Conservation (phyloP, 495 filamentous ascomycete species). For the Lichenothelia convexa region DNA sequence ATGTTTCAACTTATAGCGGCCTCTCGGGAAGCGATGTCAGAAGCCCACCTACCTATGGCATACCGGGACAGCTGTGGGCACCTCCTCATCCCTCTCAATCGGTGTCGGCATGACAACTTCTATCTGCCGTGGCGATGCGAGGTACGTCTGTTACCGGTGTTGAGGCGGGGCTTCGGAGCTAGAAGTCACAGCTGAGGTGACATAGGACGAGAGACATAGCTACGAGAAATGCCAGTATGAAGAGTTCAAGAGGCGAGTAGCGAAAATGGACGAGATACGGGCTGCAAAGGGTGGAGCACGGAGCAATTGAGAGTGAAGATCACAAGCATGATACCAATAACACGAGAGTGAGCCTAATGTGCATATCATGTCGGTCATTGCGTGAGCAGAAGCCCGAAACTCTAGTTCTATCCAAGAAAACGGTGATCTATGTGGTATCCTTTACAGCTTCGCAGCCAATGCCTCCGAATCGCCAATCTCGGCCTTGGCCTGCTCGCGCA, state of each 20-base stretch:
- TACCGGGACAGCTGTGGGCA: slow-evolving; percentile 92
- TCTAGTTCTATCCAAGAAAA: no score
- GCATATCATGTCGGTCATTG: no score
- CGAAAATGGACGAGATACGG: slow-evolving; percentile 93
- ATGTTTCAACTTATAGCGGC: slow-evolving; percentile 25
- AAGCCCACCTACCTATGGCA: slow-evolving; percentile 67
- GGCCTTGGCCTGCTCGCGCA: slow-evolving; percentile 19
- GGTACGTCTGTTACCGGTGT: slow-evolving; percentile 37
- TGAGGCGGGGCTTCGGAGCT: not conserved
- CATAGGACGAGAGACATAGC: slow-evolving; percentile 80
- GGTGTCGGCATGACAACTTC: slow-evolving; percentile 77
- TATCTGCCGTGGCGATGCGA: slow-evolving; percentile 97
- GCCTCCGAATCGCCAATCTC: slow-evolving; percentile 12
- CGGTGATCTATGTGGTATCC: no score
- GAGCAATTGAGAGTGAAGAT: slow-evolving; percentile 46
- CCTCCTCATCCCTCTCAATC: slow-evolving; percentile 86
- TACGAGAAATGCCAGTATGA: slow-evolving; percentile 99
- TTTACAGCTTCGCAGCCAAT: slow-evolving; percentile 8
- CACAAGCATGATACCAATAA: no score
- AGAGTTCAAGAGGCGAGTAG: slow-evolving; percentile 95
- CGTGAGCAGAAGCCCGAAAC: no score
- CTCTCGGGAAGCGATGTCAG: slow-evolving; percentile 79
- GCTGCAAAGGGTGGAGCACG: slow-evolving; percentile 69
- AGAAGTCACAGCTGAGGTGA: slow-evolving; percentile 1
- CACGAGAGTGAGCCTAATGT: no score